These are phyloP conservation scores for Colletotrichum simmondsii DNA, from an alignment of 2,329 filamentous ascomycete species.

Conservation along the genomic window DNA sequence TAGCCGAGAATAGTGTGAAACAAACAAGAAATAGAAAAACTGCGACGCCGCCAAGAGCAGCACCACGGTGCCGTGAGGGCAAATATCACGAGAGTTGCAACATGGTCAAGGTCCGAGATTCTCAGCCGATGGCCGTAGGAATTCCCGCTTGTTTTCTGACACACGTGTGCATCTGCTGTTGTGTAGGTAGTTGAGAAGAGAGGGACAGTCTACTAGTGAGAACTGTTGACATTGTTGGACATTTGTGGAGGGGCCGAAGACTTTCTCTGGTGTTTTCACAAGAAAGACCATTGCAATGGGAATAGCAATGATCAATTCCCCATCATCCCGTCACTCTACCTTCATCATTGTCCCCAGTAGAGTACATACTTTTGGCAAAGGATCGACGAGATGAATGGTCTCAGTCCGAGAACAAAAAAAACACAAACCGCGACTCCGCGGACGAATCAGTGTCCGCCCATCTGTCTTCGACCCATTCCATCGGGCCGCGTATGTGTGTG, in stretches of 20 bases:
- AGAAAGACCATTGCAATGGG: neutral
- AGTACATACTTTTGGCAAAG: neutral
- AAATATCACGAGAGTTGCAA: neutral
- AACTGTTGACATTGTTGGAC: neutral
- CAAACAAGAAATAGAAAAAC: slow-evolving; percentile 5
- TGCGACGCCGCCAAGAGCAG: neutral
- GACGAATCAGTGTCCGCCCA: neutral
- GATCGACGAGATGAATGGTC: neutral
- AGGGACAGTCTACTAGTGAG: neutral
- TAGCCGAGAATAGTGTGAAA: slow-evolving; percentile 16
- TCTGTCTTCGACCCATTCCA: neutral
- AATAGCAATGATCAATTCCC: neutral
- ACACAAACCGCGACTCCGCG: neutral
- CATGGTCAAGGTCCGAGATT: neutral
- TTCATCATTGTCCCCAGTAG: neutral
- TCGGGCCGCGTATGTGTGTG: neutral
- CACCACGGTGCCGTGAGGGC: neutral
- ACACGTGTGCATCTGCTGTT: neutral
- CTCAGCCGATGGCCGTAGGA: neutral
- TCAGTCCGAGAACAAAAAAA: neutral
- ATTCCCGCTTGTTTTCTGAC: neutral
- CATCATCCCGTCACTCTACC: neutral
- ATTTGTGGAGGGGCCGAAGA: neutral
- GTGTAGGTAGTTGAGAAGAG: neutral
- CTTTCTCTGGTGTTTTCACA: neutral